Conservation (phyloP, 2,329 filamentous ascomycete species). For the Coniochaeta ligniaria region DNA sequence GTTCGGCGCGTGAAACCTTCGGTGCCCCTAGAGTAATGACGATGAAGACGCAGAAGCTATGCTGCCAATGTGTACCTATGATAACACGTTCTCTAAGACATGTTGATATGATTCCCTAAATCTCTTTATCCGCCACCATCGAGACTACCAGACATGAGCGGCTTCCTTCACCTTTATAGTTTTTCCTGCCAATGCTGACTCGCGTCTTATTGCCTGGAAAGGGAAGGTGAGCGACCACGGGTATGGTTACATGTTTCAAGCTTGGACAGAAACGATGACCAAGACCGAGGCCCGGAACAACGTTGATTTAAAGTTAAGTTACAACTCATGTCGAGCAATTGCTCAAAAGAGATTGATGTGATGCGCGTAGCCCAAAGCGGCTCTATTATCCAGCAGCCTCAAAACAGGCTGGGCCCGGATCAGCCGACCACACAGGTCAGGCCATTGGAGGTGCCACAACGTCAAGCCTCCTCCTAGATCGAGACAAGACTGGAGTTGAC, state of each 20-base stretch:
- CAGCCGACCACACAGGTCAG: background rate
- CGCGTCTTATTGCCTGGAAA: background rate
- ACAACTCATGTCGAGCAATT: background rate
- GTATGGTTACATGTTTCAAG: background rate
- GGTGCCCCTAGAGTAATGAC: too few relatives aligned
- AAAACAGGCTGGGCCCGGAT: background rate
- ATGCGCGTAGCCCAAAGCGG: background rate
- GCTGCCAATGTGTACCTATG: too few relatives aligned
- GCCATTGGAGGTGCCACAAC: background rate
- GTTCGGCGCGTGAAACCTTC: background rate
- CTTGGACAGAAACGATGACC: background rate
- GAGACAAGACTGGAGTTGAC: background rate
- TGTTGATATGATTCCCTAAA: too few relatives aligned
- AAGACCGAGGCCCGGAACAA: background rate
- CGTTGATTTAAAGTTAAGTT: background rate
- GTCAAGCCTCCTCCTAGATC: background rate
- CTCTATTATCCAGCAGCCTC: background rate
- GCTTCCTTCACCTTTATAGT: background rate
- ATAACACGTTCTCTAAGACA: too few relatives aligned
- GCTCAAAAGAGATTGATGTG: background rate
- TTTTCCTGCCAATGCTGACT: background rate
- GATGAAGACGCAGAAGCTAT: too few relatives aligned
- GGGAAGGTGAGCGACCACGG: background rate
- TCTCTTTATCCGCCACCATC: background rate
- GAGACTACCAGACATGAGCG: background rate